phyloP scores from a whole-genome alignment of 495 filamentous ascomycete species.

The Aspergillus baeticus region DNA sequence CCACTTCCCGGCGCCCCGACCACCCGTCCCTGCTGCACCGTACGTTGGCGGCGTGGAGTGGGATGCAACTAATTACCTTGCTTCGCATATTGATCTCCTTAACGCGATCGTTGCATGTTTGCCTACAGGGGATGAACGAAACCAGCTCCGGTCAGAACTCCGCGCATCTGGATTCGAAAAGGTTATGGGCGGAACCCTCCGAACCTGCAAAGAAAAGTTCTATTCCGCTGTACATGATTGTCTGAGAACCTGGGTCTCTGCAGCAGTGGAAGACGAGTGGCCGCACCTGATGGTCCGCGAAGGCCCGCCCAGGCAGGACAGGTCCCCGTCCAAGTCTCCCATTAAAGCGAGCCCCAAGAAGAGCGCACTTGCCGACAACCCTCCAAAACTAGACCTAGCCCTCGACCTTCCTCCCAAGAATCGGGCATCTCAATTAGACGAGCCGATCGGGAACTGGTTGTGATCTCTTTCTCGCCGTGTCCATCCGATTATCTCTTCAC shows the following conservation, averaged over 20 bases:
- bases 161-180: conserved; percentile 89
- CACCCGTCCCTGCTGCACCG: conserved; percentile 89
- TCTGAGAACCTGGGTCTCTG: conserved; percentile 85
- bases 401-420: conserved; percentile 31
- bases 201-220: conserved; percentile 96
- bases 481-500: background rate
- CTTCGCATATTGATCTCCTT: conserved; percentile 85
- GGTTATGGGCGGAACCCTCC: conserved; percentile 75
- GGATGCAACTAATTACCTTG: conserved; percentile 96
- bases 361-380: conserved; percentile 38
- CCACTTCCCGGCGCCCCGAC: conserved; percentile 84
- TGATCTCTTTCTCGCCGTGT: conserved; percentile 11
- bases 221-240: conserved; percentile 88
- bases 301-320: conserved; percentile 53
- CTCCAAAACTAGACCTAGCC: conserved; percentile 41
- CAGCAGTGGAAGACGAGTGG: conserved; percentile 86
- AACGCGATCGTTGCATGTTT: conserved; percentile 89
- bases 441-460: conserved; percentile 41
- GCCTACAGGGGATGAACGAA: conserved; percentile 69
- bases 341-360: conserved; percentile 42
- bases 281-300: conserved; percentile 71
- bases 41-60: conserved; percentile 98
- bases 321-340: conserved; percentile 43
- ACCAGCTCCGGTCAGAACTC: conserved; percentile 72
- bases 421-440: conserved; percentile 16